Conservation (phyloP, 129 eudicot species). For the Flaveria brownii region DNA sequence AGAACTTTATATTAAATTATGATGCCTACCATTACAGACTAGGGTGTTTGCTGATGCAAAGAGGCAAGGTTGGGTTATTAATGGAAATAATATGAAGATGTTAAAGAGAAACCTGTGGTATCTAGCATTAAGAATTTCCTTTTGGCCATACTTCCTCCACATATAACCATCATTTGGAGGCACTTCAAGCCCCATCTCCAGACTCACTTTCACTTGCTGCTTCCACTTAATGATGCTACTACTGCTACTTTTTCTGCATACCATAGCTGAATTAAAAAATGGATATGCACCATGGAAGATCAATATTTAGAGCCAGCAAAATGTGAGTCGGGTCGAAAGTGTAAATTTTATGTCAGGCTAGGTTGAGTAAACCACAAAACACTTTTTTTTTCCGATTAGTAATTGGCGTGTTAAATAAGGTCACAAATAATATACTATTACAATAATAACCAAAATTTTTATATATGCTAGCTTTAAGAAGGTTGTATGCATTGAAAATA, state of each 20-base stretch:
- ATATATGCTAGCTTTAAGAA: background rate
- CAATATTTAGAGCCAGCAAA: background rate
- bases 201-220: conserved; percentile 41
- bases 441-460: background rate
- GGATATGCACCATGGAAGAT: background rate
- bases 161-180: conserved; percentile 56
- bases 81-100: background rate
- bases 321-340: background rate
- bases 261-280: background rate
- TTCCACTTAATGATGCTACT: conserved; percentile 29
- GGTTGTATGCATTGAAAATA: conserved; percentile 1
- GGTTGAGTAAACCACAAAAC: background rate
- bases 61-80: too few species aligned
- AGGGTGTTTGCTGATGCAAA: too few species aligned
- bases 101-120: conserved; percentile 53
- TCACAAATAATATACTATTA: background rate
- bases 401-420: background rate
- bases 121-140: conserved; percentile 55
- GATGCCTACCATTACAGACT: too few species aligned
- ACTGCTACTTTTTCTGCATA: conserved; percentile 40
- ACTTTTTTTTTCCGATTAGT: background rate
- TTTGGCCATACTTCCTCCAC: conserved; percentile 84
- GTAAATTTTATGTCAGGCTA: background rate
- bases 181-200: conserved; percentile 46
- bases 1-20: too few species aligned